A percentile compares a stretch with the other conserved stretches of the same genome.
These are phyloP conservation scores for Komagataella pseudopastoris DNA, from an alignment of 805 yeast genomes.

Conservation along the genomic window DNA sequence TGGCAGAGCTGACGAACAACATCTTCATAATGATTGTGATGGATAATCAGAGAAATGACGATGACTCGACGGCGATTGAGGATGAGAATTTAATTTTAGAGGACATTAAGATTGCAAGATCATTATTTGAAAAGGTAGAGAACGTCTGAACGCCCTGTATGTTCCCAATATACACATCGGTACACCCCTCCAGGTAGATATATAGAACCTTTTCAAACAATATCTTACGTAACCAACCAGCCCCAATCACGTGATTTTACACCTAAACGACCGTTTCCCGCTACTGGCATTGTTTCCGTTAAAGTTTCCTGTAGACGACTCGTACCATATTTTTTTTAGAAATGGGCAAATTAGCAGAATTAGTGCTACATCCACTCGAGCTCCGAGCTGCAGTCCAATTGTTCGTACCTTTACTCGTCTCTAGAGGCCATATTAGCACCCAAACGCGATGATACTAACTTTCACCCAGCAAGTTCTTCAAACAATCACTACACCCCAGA, in stretches of 20 bases:
- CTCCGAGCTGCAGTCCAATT: conserved; percentile 54
- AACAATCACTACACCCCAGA: conserved; percentile 38
- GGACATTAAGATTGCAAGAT: conserved; percentile 20
- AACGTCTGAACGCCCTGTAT: not conserved
- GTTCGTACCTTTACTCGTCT: conserved; percentile 14
- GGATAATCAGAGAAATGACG: conserved; percentile 12
- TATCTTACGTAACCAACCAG: not conserved
- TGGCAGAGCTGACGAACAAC: conserved; percentile 20
- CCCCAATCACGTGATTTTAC: not conserved
- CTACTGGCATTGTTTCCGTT: not conserved
- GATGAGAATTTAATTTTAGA: conserved; percentile 20
- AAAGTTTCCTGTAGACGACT: not conserved
- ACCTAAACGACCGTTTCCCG: not conserved
- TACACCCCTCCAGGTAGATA: not conserved
- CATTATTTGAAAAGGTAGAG: conserved; percentile 18
- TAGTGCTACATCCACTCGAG: conserved; percentile 61
- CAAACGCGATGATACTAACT: not conserved
- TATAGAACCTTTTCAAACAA: too few species aligned
- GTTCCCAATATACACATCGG: not conserved
- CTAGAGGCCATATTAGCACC: not conserved
- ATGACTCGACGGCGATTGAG: conserved; percentile 10
- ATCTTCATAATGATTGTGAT: conserved; percentile 23
- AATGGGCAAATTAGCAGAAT: conserved; percentile 53
- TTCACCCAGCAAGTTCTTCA: conserved; percentile 26
- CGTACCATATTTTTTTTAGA: not conserved